Percentiles rank a stretch among this genome's conserved stretches.
These are phyloP conservation scores for Fusarium incarnatum DNA, from an alignment of 2,329 filamentous ascomycete species.

Conservation along the genomic window DNA sequence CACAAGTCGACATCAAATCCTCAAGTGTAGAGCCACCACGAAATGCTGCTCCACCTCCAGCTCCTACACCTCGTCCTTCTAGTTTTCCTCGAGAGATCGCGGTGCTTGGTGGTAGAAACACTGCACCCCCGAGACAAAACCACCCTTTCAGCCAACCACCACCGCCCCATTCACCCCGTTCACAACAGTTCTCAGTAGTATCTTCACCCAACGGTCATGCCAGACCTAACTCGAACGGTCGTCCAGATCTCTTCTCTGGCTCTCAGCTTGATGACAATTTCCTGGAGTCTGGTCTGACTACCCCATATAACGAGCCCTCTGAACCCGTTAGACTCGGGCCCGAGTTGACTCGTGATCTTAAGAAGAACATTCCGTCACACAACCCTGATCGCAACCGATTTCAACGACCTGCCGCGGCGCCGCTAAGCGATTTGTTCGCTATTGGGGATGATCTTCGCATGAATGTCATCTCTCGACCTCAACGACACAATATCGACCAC, in stretches of 20 bases:
- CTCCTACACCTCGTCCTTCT: conserved; percentile 45
- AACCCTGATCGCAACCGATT: conserved; percentile 24
- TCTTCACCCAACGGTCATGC: conserved; percentile 39
- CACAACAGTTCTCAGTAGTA: conserved; percentile 33
- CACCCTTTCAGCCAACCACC: conserved; percentile 43
- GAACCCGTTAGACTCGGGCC: conserved; percentile 39
- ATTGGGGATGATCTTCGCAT: conserved; percentile 55
- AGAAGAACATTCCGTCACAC: conserved; percentile 36
- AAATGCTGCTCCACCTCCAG: conserved; percentile 26
- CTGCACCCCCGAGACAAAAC: conserved; percentile 45
- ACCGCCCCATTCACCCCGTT: conserved; percentile 14
- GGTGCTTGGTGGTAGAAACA: conserved; percentile 51
- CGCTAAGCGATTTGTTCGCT: conserved; percentile 36
- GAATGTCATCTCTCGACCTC: conserved; percentile 48
- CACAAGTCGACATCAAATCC: conserved; percentile 37
- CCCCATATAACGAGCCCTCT: conserved; percentile 51
- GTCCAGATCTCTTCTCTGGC: conserved; percentile 51
- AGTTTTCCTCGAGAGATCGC: conserved; percentile 53
- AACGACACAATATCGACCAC: conserved; percentile 43
- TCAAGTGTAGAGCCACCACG: conserved; percentile 33
- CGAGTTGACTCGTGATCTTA: conserved; percentile 43
- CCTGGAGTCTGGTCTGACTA: conserved; percentile 55
- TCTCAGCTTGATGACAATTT: conserved; percentile 56
- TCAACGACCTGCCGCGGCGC: conserved; percentile 19
- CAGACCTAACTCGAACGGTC: conserved; percentile 28